Evolutionary conservation across 75 land plant genomes (phyloP), one percentile per base, ranked within the genome.

Genomic region (Chamaecyparis obtusa): DNA sequence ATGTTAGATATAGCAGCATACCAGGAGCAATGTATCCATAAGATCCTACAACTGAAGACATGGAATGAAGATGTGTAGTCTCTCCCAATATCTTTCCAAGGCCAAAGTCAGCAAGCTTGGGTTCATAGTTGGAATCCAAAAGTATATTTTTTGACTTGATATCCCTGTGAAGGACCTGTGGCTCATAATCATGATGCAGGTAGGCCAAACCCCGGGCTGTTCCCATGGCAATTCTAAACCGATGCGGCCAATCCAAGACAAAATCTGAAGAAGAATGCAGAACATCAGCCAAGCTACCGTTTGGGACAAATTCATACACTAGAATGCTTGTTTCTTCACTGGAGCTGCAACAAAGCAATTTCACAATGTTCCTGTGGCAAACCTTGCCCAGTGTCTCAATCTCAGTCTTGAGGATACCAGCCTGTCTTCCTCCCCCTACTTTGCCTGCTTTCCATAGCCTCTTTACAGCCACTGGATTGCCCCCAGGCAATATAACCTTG

Each of bases 381-480:
- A 93, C 94, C 86, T 90, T 93, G 55, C 93, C 98, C 69, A 96
- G 84, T n/a, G 88, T 92, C 88, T 92, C 92, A 72, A 96, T 88
- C 91, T 96, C 98, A 15, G 89, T 74, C 87, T 90, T 92, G 86
- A 89, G 57, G 2, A 80, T 21, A 43, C 89, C 88, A 2, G 87
- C 85, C 13, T 88, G 51, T 64, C 48, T 56, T n/a, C 87, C 49
- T 57, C 78, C 78, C 24, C 89, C 85, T 19, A 86, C 84, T 55
- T 75, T 72, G 5, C 86, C 86, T 51, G 74, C 72, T n/a, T 80
- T 87, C 21, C 75, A 43, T 15, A 96, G 92, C 89, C 89, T 96
- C 91, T 96, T 96, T 30, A 96, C 93, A 48, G 93, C 95, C 56
- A 95, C 90, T n/a, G 89, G 77, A 54, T 95, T 95, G 3, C 98